These are phyloP conservation scores for Leccinum angustisporum DNA, from an alignment of 1,284 basidiomycete species.

Conservation along the genomic window DNA sequence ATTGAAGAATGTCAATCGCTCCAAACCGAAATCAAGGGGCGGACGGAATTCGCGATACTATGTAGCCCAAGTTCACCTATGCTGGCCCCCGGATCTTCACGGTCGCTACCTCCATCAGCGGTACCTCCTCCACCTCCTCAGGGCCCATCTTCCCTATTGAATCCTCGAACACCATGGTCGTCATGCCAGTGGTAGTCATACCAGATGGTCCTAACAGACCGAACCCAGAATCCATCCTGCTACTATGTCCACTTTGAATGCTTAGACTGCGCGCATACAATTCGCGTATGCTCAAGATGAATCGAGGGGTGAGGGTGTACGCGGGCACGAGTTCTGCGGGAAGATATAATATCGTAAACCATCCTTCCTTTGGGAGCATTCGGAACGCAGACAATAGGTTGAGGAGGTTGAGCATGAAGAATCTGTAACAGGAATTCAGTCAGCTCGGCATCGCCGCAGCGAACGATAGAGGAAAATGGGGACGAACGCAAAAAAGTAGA, in stretches of 20 bases:
- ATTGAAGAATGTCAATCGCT: not conserved
- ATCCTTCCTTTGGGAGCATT: not conserved
- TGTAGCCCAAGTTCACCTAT: too few relatives aligned
- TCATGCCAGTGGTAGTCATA: not conserved
- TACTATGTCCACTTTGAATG: not conserved
- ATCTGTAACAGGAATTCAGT: not conserved
- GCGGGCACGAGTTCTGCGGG: not conserved
- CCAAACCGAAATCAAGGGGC: not conserved
- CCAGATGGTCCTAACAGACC: not conserved
- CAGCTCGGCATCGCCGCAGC: not conserved
- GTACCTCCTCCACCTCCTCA: not conserved
- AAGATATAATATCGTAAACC: not conserved
- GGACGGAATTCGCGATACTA: too few relatives aligned
- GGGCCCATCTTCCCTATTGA: not conserved
- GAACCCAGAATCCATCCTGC: not conserved
- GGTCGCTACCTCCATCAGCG: not conserved
- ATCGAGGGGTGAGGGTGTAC: not conserved
- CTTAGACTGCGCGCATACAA: not conserved
- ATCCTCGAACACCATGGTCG: not conserved
- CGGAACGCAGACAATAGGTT: not conserved
- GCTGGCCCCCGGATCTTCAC: not conserved
- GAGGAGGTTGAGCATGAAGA: not conserved
- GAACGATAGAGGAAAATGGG: not conserved
- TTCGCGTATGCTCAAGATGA: not conserved
- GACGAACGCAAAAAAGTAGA: not conserved